Percentiles rank a stretch among this genome's conserved stretches.
phyloP scores from a whole-genome alignment of 768 basidiomycete genomes.

The Glaciozyma antarctica region DNA sequence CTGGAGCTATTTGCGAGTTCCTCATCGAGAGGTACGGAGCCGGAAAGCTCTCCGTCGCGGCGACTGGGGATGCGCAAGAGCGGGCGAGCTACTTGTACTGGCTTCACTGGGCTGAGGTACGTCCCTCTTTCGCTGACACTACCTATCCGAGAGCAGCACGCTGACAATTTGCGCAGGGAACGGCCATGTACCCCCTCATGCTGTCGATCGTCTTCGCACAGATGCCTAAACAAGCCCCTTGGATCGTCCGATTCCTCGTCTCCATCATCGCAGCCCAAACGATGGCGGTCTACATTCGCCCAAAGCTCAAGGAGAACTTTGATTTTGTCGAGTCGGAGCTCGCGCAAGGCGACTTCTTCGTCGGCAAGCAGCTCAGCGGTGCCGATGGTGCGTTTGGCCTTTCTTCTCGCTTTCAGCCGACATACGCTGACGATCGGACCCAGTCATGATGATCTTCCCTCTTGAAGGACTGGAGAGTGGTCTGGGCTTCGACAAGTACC shows the following conservation, averaged over 20 bases:
- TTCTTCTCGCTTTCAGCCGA: not conserved
- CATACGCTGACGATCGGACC: too few relatives aligned
- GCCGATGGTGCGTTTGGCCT: slow-evolving; percentile 18
- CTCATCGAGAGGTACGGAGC: slow-evolving; percentile 27
- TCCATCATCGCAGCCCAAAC: slow-evolving; percentile 1
- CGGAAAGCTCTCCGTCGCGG: slow-evolving; percentile 2
- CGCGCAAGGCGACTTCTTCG: slow-evolving; percentile 21
- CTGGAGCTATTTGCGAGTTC: slow-evolving; percentile 28
- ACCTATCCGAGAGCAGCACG: not conserved
- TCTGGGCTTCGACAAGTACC: not conserved
- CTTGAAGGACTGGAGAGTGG: slow-evolving; percentile 14
- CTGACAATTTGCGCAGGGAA: slow-evolving; percentile 1
- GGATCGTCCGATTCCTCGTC: slow-evolving; percentile 12
- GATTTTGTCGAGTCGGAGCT: slow-evolving; percentile 7
- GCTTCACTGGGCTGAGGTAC: slow-evolving; percentile 24
- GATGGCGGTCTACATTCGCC: slow-evolving; percentile 4
- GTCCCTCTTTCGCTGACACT: not conserved
- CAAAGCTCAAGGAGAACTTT: slow-evolving; percentile 9
- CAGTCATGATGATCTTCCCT: slow-evolving; percentile 26
- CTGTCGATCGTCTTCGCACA: slow-evolving; percentile 17
- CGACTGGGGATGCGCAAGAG: not conserved
- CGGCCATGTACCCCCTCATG: slow-evolving; percentile 19
- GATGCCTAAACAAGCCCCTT: slow-evolving; percentile 19
- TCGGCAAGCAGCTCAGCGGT: slow-evolving; percentile 14
- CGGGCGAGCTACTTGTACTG: slow-evolving; percentile 24